Base-by-base conservation (phyloP, 148 eudicot genomes). In the Oxyria digyna region DNA sequence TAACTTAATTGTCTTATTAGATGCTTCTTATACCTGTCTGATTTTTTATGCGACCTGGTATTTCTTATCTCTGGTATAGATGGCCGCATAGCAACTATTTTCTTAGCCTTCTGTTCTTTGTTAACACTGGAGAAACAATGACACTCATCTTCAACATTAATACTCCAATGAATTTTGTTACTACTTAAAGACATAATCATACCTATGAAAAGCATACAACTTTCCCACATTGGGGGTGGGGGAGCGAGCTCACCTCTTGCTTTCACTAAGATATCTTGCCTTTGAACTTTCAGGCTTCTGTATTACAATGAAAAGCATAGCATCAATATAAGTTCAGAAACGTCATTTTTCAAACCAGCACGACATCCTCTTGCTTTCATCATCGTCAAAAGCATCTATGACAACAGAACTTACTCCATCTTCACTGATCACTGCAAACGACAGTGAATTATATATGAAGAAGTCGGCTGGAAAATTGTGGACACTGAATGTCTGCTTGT, bases 211-310 rank as follows among this genome's bases (percentile, higher is more conserved):
- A n/a, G 38, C 41, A 38, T 38, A 7, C 7, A 38, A 38, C 3
- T 35, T 35, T 35, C 3, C 4, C 41, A 38, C 6, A 6, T 35
- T 2, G 38, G 38, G 38, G 38, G 38, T 35, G 41, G 6, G 9
- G 41, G 41, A 29, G n/a, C n/a, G n/a, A n/a, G n/a, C 38, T 71
- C 74, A 87, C 91, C 91, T 82, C 75, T 43, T 77, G 23, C 63
- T 77, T 35, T 37, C 52, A 24, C 33, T 66, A 62, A 71, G 48
- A 27, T 46, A 63, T 71, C 77, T 76, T 40, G 75, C 37, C 24
- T 50, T 75, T 64, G 71, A 72, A 63, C 52, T 67, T 24, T 29
- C 72, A 68, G 78, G 66, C 67, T 62, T 81, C 85, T 82, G 81
- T 14, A n/a, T 27, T 27, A 59, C 38, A 71, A 49, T 62, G 50